Conservation (phyloP, 768 basidiomycete species). For the Boletus edulis region DNA sequence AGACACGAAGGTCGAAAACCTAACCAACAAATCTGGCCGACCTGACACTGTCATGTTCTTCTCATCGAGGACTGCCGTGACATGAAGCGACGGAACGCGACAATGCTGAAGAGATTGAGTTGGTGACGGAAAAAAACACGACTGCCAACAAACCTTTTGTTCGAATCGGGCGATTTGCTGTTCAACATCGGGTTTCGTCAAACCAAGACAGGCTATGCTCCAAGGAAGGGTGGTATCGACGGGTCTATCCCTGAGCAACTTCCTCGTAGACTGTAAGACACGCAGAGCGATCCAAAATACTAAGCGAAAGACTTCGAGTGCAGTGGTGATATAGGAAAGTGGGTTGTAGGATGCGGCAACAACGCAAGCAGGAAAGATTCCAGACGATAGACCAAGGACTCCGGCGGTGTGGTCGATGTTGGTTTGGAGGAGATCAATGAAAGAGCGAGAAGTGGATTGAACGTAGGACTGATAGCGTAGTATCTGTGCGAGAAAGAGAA, state of each 20-base stretch:
- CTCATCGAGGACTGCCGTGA: conserved; percentile 52
- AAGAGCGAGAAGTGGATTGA: conserved; percentile 22
- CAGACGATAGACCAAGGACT: conserved; percentile 55
- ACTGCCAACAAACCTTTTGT: conserved; percentile 14
- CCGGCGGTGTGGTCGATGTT: conserved; percentile 38
- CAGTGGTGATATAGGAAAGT: conserved; percentile 41
- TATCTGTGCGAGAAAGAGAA: conserved; percentile 49
- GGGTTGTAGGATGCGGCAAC: conserved; percentile 42
- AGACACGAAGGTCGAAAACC: conserved; percentile 41
- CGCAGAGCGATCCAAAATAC: conserved; percentile 54
- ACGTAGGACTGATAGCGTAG: conserved; percentile 51
- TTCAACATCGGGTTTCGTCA: conserved; percentile 25
- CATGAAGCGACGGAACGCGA: conserved; percentile 32
- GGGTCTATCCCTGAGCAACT: conserved; percentile 15
- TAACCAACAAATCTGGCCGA: conserved; percentile 45
- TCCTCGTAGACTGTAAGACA: conserved; percentile 32
- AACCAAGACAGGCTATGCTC: conserved; percentile 42
- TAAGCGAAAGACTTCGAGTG: conserved; percentile 49
- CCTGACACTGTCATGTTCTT: conserved; percentile 57
- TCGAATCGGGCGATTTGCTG: conserved; percentile 25
- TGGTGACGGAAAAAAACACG: not conserved
- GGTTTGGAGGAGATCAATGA: conserved; percentile 29
- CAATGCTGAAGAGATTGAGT: conserved; percentile 9
- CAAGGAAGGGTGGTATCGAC: conserved; percentile 37
- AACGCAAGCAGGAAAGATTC: conserved; percentile 52